Percentiles rank a stretch among this genome's conserved stretches.
phyloP scores from a whole-genome alignment of 108 stramenopile species.

The Nitzschia sp. region DNA sequence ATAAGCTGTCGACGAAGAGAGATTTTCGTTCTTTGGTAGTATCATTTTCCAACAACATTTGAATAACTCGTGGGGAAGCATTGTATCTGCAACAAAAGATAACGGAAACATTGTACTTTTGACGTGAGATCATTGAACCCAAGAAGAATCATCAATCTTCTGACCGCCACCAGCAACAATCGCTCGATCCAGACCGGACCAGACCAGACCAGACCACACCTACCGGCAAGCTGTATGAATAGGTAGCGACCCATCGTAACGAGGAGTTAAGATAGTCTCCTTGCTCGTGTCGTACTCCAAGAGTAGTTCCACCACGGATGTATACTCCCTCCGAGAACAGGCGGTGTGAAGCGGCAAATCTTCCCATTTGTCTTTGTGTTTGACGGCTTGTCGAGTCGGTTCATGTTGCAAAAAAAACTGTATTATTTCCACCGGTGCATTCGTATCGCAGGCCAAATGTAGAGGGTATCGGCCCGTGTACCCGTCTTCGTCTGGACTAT shows the following conservation, averaged over 20 bases:
- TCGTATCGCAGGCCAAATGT: conserved; percentile 70
- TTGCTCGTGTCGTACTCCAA: conserved; percentile 52
- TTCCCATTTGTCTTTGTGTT: conserved; percentile 59
- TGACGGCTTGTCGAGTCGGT: conserved; percentile 40
- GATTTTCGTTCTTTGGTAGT: conserved; percentile 22
- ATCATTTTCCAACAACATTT: conserved; percentile 46
- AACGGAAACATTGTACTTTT: background rate
- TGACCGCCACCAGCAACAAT: too few relatives aligned
- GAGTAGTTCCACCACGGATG: conserved; percentile 47
- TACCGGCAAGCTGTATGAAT: conserved; percentile 57
- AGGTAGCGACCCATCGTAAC: conserved; percentile 53
- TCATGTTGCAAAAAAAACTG: conserved; percentile 50
- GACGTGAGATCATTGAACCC: background rate
- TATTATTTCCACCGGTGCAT: conserved; percentile 61
- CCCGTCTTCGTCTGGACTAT: conserved; percentile 13
- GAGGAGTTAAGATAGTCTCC: conserved; percentile 41
- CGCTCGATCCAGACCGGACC: too few relatives aligned
- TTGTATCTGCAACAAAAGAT: conserved; percentile 30
- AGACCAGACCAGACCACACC: background rate
- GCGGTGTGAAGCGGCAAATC: conserved; percentile 35
- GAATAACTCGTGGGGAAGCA: conserved; percentile 49
- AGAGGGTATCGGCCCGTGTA: conserved; percentile 48
- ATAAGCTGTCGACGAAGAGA: conserved; percentile 37
- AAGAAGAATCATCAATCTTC: too few relatives aligned
- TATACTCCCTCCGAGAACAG: conserved; percentile 24